phyloP scores from a whole-genome alignment of 352 stramenopile genomes.

The Pythium aquatile region DNA sequence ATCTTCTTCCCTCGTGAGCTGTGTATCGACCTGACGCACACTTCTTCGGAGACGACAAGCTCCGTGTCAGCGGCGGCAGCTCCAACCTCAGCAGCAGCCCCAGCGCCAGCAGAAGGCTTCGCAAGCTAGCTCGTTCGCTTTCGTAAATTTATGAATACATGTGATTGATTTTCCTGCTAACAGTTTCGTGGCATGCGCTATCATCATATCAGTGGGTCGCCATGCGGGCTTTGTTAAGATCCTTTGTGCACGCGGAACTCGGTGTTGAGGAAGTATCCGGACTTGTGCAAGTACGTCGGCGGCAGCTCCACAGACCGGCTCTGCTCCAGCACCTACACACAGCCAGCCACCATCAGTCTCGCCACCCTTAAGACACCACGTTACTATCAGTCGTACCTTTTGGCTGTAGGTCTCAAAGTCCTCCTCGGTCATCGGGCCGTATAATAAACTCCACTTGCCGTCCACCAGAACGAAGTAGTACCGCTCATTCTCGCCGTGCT shows the following conservation, averaged over 20 bases:
- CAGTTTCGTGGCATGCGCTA: not conserved
- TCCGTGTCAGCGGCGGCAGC: not conserved
- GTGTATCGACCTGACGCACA: slow-evolving; percentile 32
- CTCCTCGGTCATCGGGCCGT: slow-evolving; percentile 82
- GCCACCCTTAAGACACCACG: not conserved
- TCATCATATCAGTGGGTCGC: not conserved
- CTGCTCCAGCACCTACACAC: slow-evolving; percentile 57
- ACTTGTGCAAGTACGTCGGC: slow-evolving; percentile 80
- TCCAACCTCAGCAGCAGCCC: too few relatives aligned
- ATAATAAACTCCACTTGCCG: slow-evolving; percentile 84
- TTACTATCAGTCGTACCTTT: slow-evolving; percentile 39
- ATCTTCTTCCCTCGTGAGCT: slow-evolving; percentile 54
- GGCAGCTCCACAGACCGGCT: slow-evolving; percentile 67
- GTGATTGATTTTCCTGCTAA: slow-evolving; percentile 2
- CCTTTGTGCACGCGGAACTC: slow-evolving; percentile 64
- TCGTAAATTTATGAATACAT: slow-evolving; percentile 19
- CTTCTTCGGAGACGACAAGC: not conserved
- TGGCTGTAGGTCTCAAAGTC: slow-evolving; percentile 77
- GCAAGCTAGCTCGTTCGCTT: not conserved
- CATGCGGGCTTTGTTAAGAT: not conserved
- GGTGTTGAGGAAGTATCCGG: slow-evolving; percentile 66
- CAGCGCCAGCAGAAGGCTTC: not conserved
- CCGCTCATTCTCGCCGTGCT: slow-evolving; percentile 83
- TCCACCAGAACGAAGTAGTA: slow-evolving; percentile 86
- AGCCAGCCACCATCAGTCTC: not conserved